Conservation (phyloP, 176 grass and related monocot genomes). For the Ampelocalamus luodianensis region DNA sequence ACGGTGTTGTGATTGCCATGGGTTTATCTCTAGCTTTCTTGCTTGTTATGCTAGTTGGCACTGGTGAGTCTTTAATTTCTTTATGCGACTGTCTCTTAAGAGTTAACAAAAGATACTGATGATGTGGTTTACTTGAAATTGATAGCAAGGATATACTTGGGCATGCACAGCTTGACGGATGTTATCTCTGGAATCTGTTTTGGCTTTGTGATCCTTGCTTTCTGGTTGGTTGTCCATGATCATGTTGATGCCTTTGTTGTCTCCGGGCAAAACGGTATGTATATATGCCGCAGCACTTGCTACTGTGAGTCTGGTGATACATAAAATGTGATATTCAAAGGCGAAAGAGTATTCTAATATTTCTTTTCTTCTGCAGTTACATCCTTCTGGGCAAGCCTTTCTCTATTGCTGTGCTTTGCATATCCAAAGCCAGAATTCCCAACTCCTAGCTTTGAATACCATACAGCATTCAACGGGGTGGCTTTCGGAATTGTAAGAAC, state of each 20-base stretch:
- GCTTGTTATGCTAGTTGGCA: constrained; percentile 62
- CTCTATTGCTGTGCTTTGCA: constrained; percentile 80
- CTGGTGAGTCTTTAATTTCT: constrained; percentile 61
- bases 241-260: constrained; percentile 82
- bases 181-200: constrained; percentile 72
- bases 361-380: constrained; percentile 59
- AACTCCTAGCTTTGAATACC: constrained; percentile 95
- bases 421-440: constrained; percentile 91
- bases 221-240: constrained; percentile 74
- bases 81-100: not conserved
- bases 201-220: constrained; percentile 75
- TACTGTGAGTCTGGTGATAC: not conserved
- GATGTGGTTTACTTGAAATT: constrained; percentile 43
- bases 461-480: constrained; percentile 90
- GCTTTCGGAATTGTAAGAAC: constrained; percentile 95
- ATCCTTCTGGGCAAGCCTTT: constrained; percentile 83
- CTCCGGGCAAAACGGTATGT: constrained; percentile 81
- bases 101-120: not conserved
- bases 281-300: not conserved
- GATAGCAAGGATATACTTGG: constrained; percentile 87
- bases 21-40: constrained; percentile 58
- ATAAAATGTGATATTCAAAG: constrained; percentile 13
- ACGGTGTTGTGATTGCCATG: constrained; percentile 34
- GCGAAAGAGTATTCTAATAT: not conserved
- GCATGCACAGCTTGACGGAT: constrained; percentile 94